Evolutionary conservation across 352 stramenopile species (phyloP), one percentile per base, ranked within the genome.

Genomic region (Ophiocytium majus): DNA sequence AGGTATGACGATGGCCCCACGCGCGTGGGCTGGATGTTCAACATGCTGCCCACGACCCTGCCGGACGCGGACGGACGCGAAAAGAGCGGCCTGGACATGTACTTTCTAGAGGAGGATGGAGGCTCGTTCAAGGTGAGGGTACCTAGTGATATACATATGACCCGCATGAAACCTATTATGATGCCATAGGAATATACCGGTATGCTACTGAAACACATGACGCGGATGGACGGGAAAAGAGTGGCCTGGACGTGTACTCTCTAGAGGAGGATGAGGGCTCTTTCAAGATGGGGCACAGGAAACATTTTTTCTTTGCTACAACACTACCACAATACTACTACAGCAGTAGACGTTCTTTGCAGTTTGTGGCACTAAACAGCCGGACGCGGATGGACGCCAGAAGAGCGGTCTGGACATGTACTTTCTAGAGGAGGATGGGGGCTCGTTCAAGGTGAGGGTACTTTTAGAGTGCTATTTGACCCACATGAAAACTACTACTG

Each of bases 211-310:
- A n/a, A n/a, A n/a, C n/a, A n/a, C n/a, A n/a, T n/a, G 83, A 91
- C 76, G 87, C 79, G 9, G 83, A 85, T 36, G 89, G 89, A 76
- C 89, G 86, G 64, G 95, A 98, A 89, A 92, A 94, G n/a, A 93
- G 91, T 64, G 95, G 93, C 0, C 86, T 98, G 10, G 96, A 98
- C 85, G 82, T 98, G 50, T 99, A 98, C 90, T 98, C 98, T 88
- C 86, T 98, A 5, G 92, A 97, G 88, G 93, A 98, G 84, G 93
- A 97, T 85, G 94, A 94, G 31, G 90, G 91, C 50, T 95, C 92
- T 10, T 99, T 99, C 91, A 99, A 99, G 91, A 94, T 95, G 1
- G 95, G n/a, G n/a, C n/a, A n/a, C n/a, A n/a, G n/a, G n/a, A n/a
- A n/a, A n/a, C n/a, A n/a, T n/a, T n/a, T n/a, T 66, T 66, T 66